phyloP scores from a whole-genome alignment of 2,329 filamentous ascomycete species.

The Fusarium subtropicale region DNA sequence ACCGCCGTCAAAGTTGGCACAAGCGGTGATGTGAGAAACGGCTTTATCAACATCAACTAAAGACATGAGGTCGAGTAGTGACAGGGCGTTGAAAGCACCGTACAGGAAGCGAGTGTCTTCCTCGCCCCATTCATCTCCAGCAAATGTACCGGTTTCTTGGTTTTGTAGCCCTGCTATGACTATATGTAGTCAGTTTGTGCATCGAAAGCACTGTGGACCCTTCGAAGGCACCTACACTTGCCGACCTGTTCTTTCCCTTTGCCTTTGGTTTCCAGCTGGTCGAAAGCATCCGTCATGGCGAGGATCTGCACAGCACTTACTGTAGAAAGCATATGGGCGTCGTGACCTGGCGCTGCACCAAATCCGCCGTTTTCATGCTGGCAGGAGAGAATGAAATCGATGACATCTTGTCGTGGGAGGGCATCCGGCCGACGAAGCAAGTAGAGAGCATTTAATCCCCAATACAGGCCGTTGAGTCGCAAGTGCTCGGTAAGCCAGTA shows the following conservation, averaged over 20 bases:
- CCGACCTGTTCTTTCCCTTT: conserved; percentile 76
- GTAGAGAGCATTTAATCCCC: conserved; percentile 91
- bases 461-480: conserved; percentile 94
- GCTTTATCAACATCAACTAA: conserved; percentile 84
- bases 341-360: conserved; percentile 91
- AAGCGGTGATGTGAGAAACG: conserved; percentile 81
- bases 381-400: conserved; percentile 96
- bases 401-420: conserved; percentile 81
- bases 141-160: conserved; percentile 83
- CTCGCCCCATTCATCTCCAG: conserved; percentile 96
- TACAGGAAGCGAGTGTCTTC: conserved; percentile 96
- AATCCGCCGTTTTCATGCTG: conserved; percentile 91
- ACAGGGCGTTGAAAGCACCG: conserved; percentile 88
- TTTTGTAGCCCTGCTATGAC: conserved; percentile 88
- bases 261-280: conserved; percentile 79
- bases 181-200: conserved; percentile 49
- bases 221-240: conserved; percentile 71
- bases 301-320: conserved; percentile 95
- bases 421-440: conserved; percentile 84
- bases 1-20: conserved; percentile 93
- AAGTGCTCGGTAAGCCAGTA: conserved; percentile 99
- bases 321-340: conserved; percentile 96
- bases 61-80: conserved; percentile 79
- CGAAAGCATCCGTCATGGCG: conserved; percentile 84
- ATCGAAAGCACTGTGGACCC: conserved; percentile 17